phyloP scores from a whole-genome alignment of 2,329 filamentous ascomycete species.

The Botrytis sinoallii region DNA sequence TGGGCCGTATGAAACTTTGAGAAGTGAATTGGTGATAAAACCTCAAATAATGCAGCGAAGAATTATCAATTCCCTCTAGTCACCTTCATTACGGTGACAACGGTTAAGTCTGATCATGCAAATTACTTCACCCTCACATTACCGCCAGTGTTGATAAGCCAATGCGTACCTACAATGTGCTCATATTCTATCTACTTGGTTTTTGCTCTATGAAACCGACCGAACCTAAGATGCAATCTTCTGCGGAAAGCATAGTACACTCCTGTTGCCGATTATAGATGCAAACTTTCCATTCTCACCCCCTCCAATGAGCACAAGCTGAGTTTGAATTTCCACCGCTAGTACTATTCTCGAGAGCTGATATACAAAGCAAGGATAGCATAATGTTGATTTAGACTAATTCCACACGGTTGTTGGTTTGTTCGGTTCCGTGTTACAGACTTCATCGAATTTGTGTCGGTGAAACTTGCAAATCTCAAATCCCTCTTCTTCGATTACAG shows the following conservation, averaged over 20 bases:
- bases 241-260: neutral
- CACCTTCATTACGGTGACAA: neutral
- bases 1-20: neutral
- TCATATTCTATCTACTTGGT: neutral
- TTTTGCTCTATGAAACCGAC: neutral
- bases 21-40: neutral
- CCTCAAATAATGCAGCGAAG: neutral
- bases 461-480: neutral
- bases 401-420: rapidly evolving
- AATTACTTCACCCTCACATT: neutral
- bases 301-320: too few relatives aligned
- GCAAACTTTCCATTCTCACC: too few relatives aligned
- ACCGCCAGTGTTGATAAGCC: neutral
- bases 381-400: too few relatives aligned
- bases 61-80: neutral
- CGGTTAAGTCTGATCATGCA: neutral
- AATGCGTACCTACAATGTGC: neutral
- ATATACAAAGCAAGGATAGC: too few relatives aligned
- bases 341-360: too few relatives aligned
- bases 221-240: rapidly evolving
- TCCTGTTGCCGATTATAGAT: neutral
- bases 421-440: neutral
- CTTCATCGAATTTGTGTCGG: neutral
- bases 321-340: too few relatives aligned
- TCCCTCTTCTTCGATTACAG: rapidly evolving